Percentiles rank a stretch among this genome's conserved stretches.
Evolutionary conservation across 176 grass and related monocot species (phyloP).

Genomic region (Eleusine coracana): DNA sequence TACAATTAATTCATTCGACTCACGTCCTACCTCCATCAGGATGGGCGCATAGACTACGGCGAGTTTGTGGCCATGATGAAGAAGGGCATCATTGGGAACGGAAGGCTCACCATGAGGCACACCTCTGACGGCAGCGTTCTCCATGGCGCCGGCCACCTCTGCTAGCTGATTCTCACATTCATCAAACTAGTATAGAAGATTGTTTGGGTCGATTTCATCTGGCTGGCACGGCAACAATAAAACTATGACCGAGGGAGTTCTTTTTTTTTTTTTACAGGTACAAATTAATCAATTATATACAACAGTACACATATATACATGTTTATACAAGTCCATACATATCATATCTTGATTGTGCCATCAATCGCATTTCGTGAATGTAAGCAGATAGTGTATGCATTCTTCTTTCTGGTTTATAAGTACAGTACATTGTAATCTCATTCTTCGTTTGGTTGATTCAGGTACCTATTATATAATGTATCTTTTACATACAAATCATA

Average conservation of each 20-base stretch:
- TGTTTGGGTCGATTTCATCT: background rate
- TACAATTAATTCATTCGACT: background rate
- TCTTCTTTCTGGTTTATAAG: no score
- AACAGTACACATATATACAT: background rate
- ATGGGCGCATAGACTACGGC: conserved; percentile 66
- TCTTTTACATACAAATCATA: no score
- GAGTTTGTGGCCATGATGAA: conserved; percentile 88
- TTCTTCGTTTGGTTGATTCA: no score
- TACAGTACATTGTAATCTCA: no score
- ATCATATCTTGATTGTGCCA: background rate
- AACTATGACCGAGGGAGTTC: background rate
- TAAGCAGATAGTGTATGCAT: no score
- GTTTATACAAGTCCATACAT: background rate
- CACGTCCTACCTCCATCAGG: conserved; percentile 19
- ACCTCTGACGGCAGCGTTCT: conserved; percentile 48
- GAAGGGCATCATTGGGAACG: conserved; percentile 66
- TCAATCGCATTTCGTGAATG: no score
- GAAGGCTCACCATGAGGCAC: conserved; percentile 52
- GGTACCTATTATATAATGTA: no score
- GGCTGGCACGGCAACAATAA: background rate
- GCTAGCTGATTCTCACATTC: background rate
- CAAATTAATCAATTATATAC: background rate
- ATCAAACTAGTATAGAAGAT: background rate
- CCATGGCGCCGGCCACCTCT: conserved; percentile 24
- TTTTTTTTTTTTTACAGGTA: background rate